Evolutionary conservation across 2,329 filamentous ascomycete species (phyloP), one percentile per base, ranked within the genome.

Genomic region (Torrubiellomyces zombiae): DNA sequence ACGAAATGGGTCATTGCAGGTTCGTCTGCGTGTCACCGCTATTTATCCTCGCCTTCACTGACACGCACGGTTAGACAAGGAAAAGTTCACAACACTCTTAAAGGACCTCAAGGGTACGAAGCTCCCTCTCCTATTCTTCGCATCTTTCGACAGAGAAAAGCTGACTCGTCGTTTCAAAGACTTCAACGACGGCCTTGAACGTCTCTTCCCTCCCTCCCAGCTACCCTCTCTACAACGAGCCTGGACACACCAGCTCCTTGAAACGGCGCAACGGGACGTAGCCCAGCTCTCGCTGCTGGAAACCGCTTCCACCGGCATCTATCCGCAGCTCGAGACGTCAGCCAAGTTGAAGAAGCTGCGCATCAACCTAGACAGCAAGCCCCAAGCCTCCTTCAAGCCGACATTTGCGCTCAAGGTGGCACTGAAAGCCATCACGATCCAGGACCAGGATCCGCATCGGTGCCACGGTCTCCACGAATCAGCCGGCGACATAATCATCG

Each of bases 181-280:
- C 38, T 58, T 53, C 38, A 60, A 60, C 37, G 53, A 60, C 38
- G 55, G 57, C 20, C 43, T 60, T 9, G 56, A 60, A 30, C 51
- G 55, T 23, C 45, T 60, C 23, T 60, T 60, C 38, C 56, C 56
- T 9, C 42, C 48, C 6, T 45, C 48, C 2, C 45, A 55, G 29
- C 38, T 59, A 6, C 45, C 46, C 10, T 57, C 50, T 7, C 44
- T 58, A 13, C 53, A 56, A 29, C 48, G 56, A 9, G 47, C 53
- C n/a, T 60, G 56, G 55, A 54, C 50, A 9, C 51, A 56, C 32
- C 53, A 57, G 28, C 47, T 60, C 15, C 46, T 60, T n/a, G 51
- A 57, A 22, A 47, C 42, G n/a, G 55, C 55, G 7, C 43, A 54
- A 28, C 46, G 53, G 19, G 53, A 58, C 28, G 26, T 58, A 20